Conservation (phyloP, 768 basidiomycete species). For the Artomyces pyxidatus region DNA sequence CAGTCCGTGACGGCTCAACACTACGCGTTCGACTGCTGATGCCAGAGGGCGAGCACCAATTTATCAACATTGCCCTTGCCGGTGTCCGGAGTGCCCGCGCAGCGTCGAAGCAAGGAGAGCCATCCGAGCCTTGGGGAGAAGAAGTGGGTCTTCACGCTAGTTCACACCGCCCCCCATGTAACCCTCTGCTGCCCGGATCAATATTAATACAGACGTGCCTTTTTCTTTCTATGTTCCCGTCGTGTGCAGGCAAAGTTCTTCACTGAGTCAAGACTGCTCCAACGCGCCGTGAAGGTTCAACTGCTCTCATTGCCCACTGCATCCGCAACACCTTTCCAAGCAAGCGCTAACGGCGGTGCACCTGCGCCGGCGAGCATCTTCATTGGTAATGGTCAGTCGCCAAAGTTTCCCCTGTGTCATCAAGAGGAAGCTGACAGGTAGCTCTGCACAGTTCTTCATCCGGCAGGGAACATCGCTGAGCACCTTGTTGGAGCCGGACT, state of each 20-base stretch:
- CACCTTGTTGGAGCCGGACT: constrained; percentile 78
- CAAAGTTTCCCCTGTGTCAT: neutral
- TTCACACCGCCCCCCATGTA: neutral
- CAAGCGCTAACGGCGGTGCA: constrained; percentile 38
- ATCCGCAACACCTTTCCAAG: constrained; percentile 74
- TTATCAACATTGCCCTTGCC: constrained; percentile 78
- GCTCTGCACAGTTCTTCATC: constrained; percentile 59
- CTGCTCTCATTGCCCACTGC: constrained; percentile 76
- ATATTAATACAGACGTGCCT: constrained; percentile 1
- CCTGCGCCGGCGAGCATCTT: constrained; percentile 74
- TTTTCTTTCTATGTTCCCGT: neutral
- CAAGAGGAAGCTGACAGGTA: neutral
- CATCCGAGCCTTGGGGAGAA: constrained; percentile 80
- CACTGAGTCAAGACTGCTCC: constrained; percentile 81
- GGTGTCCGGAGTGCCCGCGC: constrained; percentile 72
- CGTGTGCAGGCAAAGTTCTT: constrained; percentile 77
- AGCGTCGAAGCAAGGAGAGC: constrained; percentile 64
- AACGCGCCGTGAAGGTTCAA: constrained; percentile 66
- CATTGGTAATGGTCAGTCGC: constrained; percentile 68
- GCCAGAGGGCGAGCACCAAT: constrained; percentile 85
- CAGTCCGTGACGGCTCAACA: constrained; percentile 88
- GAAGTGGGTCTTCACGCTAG: constrained; percentile 46
- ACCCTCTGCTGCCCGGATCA: neutral
- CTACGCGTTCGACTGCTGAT: constrained; percentile 82
- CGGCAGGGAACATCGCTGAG: constrained; percentile 91